Conservation (phyloP, 345 rosid species). For the Eucalyptus paniculata region DNA sequence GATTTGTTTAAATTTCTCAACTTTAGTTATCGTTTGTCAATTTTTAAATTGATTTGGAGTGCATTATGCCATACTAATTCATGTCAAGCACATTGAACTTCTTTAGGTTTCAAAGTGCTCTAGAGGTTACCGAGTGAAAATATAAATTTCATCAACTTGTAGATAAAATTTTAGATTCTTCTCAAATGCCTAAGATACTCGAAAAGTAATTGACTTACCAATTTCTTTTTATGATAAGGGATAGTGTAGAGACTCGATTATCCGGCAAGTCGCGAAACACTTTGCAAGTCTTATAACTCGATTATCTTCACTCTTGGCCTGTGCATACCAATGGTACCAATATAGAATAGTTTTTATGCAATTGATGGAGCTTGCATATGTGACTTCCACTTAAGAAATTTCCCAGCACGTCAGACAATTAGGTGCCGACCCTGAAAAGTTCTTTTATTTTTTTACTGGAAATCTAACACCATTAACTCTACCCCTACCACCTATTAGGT, state of each 20-base stretch:
- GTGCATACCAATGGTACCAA: neutral
- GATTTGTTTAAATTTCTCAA: neutral
- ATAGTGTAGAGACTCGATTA: neutral
- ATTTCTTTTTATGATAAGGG: neutral
- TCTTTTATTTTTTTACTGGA: neutral
- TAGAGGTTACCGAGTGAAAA: neutral
- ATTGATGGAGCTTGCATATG: neutral
- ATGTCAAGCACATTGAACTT: neutral
- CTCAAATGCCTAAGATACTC: rapidly evolving
- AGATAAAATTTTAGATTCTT: neutral
- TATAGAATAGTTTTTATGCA: neutral
- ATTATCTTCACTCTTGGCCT: neutral
- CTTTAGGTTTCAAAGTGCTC: neutral
- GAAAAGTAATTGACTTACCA: neutral
- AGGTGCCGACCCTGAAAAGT: neutral
- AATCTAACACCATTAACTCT: neutral
- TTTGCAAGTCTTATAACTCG: neutral
- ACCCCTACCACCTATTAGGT: neutral
- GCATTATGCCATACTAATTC: neutral
- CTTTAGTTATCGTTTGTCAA: neutral
- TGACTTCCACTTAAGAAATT: neutral
- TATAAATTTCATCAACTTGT: neutral
- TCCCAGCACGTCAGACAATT: neutral
- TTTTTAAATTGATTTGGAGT: neutral
- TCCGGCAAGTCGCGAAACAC: rapidly evolving